Percentiles rank a stretch among this genome's conserved stretches.
Conservation (phyloP, 345 rosid species). For the Limnanthes douglasii region DNA sequence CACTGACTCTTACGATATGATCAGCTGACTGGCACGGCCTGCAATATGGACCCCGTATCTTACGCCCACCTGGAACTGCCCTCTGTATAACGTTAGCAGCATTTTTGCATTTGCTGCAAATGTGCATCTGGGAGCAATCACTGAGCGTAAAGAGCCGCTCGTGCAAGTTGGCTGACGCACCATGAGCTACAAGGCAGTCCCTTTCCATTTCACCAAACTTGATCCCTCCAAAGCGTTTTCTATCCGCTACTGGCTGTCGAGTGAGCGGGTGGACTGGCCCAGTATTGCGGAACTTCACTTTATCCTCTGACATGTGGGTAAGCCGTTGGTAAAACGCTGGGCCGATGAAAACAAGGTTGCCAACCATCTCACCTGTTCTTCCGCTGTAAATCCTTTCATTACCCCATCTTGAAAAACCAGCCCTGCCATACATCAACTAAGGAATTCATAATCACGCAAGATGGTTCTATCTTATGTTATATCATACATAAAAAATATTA, state of each 20-base stretch:
- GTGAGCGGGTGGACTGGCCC: slow-evolving; percentile 94
- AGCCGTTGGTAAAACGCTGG: slow-evolving; percentile 86
- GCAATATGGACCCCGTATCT: slow-evolving; percentile 77
- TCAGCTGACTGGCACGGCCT: slow-evolving; percentile 41
- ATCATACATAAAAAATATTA: too few species aligned
- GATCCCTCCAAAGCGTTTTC: slow-evolving; percentile 77
- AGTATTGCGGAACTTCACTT: slow-evolving; percentile 82
- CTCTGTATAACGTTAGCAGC: slow-evolving; percentile 61
- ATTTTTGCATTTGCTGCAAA: slow-evolving; percentile 47
- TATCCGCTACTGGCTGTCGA: slow-evolving; percentile 75
- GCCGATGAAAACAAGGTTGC: slow-evolving; percentile 64
- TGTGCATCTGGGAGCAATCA: slow-evolving; percentile 64
- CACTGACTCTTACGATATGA: slow-evolving; percentile 44
- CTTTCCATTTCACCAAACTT: slow-evolving; percentile 93
- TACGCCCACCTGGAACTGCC: slow-evolving; percentile 31
- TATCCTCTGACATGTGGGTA: slow-evolving; percentile 84
- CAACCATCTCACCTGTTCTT: slow-evolving; percentile 59
- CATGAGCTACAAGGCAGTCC: slow-evolving; percentile 81
- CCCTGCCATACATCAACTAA: slow-evolving; percentile 34
- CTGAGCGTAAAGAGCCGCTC: slow-evolving; percentile 76
- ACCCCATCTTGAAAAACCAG: slow-evolving; percentile 86
- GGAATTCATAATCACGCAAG: too few species aligned
- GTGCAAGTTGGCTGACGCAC: slow-evolving; percentile 67
- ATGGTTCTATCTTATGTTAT: too few species aligned
- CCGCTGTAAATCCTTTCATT: slow-evolving; percentile 73